These are phyloP conservation scores for Globisporangium emineosum DNA, from an alignment of 352 stramenopile genomes.

Conservation along the genomic window DNA sequence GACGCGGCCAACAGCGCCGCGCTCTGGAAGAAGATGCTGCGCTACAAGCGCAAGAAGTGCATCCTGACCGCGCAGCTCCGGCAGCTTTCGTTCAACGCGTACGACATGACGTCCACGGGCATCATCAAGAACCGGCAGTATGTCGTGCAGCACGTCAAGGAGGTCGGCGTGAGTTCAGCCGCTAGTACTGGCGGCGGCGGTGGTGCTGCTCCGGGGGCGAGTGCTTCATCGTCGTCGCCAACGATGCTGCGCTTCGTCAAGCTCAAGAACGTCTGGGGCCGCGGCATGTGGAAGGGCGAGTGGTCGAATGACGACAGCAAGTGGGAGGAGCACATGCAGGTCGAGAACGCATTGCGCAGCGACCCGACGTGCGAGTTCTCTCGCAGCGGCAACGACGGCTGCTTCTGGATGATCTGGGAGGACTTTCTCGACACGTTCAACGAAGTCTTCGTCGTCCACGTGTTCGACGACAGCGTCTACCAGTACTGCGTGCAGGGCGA, in stretches of 20 bases:
- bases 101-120: constrained; percentile 50
- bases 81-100: constrained; percentile 64
- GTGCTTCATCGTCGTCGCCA: neutral
- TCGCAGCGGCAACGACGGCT: constrained; percentile 65
- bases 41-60: constrained; percentile 52
- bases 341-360: constrained; percentile 59
- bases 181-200: neutral
- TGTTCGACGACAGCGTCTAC: constrained; percentile 28
- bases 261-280: constrained; percentile 77
- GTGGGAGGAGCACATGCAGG: constrained; percentile 79
- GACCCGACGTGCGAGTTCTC: constrained; percentile 64
- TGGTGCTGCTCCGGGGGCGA: neutral
- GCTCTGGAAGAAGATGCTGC: constrained; percentile 71
- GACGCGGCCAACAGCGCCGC: constrained; percentile 18
- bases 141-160: constrained; percentile 63
- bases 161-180: constrained; percentile 33
- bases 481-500: constrained; percentile 63
- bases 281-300: constrained; percentile 78
- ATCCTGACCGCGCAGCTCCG: constrained; percentile 69
- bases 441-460: constrained; percentile 59
- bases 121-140: constrained; percentile 82
- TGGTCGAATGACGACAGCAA: constrained; percentile 84
- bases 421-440: constrained; percentile 74
- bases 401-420: constrained; percentile 83
- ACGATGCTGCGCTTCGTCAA: constrained; percentile 68